Evolutionary conservation across 139 green algal genomes (phyloP).

Genomic region (Chlamydomonas asymmetrica): DNA sequence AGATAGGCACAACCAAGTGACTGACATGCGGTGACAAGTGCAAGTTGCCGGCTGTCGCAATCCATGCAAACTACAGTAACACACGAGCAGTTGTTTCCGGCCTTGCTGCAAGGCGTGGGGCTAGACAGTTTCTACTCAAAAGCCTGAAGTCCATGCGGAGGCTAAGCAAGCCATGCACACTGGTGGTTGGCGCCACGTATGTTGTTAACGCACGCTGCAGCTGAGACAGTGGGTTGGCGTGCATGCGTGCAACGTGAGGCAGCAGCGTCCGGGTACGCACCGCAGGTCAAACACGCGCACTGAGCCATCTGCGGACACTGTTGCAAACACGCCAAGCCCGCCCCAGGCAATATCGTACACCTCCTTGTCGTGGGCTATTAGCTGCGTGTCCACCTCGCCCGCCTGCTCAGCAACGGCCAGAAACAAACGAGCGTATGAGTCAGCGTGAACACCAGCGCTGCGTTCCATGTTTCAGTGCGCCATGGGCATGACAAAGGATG

Average conservation of each 20-base stretch:
- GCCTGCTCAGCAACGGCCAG: slow-evolving; percentile 37
- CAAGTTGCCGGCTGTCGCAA: too few relatives aligned
- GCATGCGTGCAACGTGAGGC: not conserved
- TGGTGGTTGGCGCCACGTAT: too few relatives aligned
- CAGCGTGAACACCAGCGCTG: not conserved
- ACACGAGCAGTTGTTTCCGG: too few relatives aligned
- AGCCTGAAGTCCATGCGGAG: too few relatives aligned
- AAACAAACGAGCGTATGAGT: not conserved
- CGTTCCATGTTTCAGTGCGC: slow-evolving; percentile 6
- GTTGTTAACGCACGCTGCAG: not conserved
- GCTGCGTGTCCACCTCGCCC: slow-evolving; percentile 88
- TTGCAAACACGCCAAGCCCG: slow-evolving; percentile 93
- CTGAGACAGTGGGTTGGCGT: too few relatives aligned
- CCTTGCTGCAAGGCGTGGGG: too few relatives aligned
- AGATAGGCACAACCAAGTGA: too few relatives aligned
- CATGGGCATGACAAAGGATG: too few relatives aligned
- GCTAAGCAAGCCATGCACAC: not conserved
- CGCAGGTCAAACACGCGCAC: slow-evolving; percentile 96
- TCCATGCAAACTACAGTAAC: too few relatives aligned
- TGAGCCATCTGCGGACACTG: slow-evolving; percentile 90
- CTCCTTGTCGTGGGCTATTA: slow-evolving; percentile 94
- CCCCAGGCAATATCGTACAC: slow-evolving; percentile 99
- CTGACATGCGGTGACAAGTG: too few relatives aligned
- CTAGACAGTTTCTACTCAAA: too few relatives aligned
- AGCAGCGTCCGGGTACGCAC: slow-evolving; percentile 14